Base-by-base conservation (phyloP, 805 yeast genomes). In the Clavispora carvajalis region DNA sequence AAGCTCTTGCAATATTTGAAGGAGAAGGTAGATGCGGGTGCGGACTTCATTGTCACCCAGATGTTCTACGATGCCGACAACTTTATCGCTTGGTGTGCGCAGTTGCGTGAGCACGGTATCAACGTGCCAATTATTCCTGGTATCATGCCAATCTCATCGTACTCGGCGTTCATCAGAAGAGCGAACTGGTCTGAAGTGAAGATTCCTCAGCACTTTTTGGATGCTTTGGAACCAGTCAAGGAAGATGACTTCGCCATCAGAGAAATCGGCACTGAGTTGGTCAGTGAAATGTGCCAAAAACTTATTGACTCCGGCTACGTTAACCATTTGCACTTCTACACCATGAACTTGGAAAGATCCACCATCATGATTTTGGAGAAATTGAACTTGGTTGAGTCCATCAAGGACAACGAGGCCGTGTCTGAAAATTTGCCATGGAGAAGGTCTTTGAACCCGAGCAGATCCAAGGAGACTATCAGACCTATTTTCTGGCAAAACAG, bases 101-200 rank as follows among this genome's bases (percentile, higher is more conserved):
- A 69, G 44, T 75, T 91, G 40, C 76, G 91, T 51, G 79, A 72
- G 17, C 68, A 69, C 17, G 97, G 96, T 17, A 76, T 93, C 48
- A 71, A 71, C 29, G 80, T 86, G 39, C 98, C 98, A 22, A 85
- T 93, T 49, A 82, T 93, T 44, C 99, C 99, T 1, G 99, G 99
- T 11, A 89, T 93, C 62, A 93, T 93, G 99, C 99, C 99, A 17
- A 90, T 93, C 43, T 81, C 95, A n/a, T 87, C 96, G 3, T 90
- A 91, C 64, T 85, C 95, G 19, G 80, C 96, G 3, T 93, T 93
- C 60, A 63, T 89, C 47, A 82, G 99, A 69, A 79, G 99, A 60
- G 96, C 96, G 15, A 80, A 80, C 40, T 93, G 99, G 99, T 88
- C 95, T 44, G 84, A 85, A 55, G 82, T 93, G 52, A 63, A 74